These are phyloP conservation scores for Talaromyces verruculosus DNA, from an alignment of 2,329 filamentous ascomycete species.

Conservation along the genomic window DNA sequence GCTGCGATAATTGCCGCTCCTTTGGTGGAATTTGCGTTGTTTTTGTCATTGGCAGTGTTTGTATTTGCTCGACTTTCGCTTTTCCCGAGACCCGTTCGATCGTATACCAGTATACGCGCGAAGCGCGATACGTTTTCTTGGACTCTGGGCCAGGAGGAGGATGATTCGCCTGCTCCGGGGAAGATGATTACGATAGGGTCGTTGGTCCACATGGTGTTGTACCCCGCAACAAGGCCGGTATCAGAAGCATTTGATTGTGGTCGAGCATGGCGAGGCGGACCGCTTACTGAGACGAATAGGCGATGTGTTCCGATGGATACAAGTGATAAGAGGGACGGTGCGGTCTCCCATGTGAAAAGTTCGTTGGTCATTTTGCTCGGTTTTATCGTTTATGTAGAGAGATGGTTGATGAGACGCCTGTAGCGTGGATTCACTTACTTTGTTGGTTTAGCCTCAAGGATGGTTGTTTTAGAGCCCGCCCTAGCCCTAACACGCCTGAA, in stretches of 20 bases:
- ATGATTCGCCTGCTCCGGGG: constrained; percentile 38
- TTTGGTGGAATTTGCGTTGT: not conserved
- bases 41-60: not conserved
- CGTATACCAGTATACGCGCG: constrained; percentile 36
- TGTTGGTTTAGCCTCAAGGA: not conserved
- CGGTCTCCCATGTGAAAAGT: constrained; percentile 13
- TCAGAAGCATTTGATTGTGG: not conserved
- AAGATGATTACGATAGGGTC: constrained; percentile 38
- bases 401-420: not conserved
- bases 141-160: constrained; percentile 36
- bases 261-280: constrained; percentile 26
- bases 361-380: not conserved
- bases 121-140: constrained; percentile 32
- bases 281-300: constrained; percentile 33
- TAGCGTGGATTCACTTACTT: too few relatives aligned
- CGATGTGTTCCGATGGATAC: constrained; percentile 36
- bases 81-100: constrained; percentile 41
- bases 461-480: not conserved
- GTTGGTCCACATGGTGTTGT: not conserved
- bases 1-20: constrained; percentile 31
- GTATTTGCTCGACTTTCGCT: constrained; percentile 29
- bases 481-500: not conserved
- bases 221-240: not conserved
- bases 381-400: not conserved
- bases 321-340: constrained; percentile 23